Percentiles rank a stretch among this genome's conserved stretches.
Conservation (phyloP, 1,139 yeast species). For the Candida glucosophila region DNA sequence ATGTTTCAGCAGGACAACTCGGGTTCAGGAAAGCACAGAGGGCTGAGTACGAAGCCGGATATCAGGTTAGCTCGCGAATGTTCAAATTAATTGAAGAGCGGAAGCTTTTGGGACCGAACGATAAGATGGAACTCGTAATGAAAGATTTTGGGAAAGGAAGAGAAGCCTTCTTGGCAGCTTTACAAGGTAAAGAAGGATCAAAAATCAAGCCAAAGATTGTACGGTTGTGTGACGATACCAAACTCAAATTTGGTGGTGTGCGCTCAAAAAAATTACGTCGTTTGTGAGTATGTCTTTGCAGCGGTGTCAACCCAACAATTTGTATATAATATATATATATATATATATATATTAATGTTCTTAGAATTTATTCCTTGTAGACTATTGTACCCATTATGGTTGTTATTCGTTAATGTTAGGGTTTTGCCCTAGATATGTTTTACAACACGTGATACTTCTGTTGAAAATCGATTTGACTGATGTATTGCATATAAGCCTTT, state of each 20-base stretch:
- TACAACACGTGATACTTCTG: no score
- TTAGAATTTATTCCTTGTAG: no score
- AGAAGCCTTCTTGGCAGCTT: conserved; percentile 75
- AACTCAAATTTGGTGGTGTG: conserved; percentile 86
- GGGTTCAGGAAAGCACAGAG: conserved; percentile 76
- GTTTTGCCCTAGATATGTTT: no score
- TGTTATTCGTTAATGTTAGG: no score
- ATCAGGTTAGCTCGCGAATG: conserved; percentile 70
- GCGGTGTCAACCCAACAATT: no score
- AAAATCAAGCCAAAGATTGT: conserved; percentile 54
- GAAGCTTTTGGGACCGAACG: conserved; percentile 40
- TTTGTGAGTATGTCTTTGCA: conserved; percentile 41
- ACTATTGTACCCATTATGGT: no score
- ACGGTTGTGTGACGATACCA: conserved; percentile 70
- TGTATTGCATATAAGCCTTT: no score
- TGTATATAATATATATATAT: no score
- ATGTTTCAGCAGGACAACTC: conserved; percentile 62
- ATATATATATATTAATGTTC: no score
- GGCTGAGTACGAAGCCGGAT: conserved; percentile 92
- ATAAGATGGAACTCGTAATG: conserved; percentile 63
- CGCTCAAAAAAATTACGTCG: conserved; percentile 81
- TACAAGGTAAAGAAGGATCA: conserved; percentile 84
- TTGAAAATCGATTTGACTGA: no score
- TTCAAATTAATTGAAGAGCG: conserved; percentile 63
- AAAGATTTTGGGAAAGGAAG: conserved; percentile 86